Base-by-base conservation (phyloP, 495 filamentous ascomycete genomes). In the Penicillium maclennaniae region DNA sequence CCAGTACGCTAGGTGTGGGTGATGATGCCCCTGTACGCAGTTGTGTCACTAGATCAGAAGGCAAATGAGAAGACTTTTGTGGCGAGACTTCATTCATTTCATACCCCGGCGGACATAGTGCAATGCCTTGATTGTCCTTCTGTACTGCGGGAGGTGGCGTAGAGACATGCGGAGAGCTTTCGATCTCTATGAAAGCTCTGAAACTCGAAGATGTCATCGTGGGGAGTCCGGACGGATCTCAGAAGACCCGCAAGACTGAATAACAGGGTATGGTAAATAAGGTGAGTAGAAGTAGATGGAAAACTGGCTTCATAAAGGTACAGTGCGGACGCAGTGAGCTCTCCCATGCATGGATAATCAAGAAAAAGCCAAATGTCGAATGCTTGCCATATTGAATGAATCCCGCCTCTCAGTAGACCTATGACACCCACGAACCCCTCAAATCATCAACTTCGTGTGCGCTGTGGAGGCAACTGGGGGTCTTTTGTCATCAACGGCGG, bases 1-100 rank as follows among this genome's bases (percentile, higher is more conserved):
- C 83, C 1, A 86, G 56, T 42, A 84, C 79, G 25, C 73, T 65
- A 44, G 75, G 69, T 12, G 44, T 25, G 16, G 49, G 47, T 3
- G 49, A 37, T 7, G 53, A 45, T 31, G 47, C 17, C 0, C 52
- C 21, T 0, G 15, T 39, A 4, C 39, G 20, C 16, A 45, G 16
- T 9, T 60, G 53, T 34, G 43, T 36, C 17, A 37, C 28, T 36
- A 45, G 41, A 45, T 51, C 55, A 7, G 56, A 47, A 41, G 55
- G 49, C 20, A 38, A 39, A 17, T 47, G 47, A 28, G 49, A 54
- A 19, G 58, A 59, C 40, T 49, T 60, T 16, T 51, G 58, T 53
- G 64, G 55, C 52, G 68, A 65, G 21, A 72, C 15, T n/a, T 71
- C 62, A 39, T 69, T 53, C 6, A 75, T 49, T 55, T 75, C 69